Percentiles rank a stretch among this genome's conserved stretches.
These are phyloP conservation scores for Castanea crenata DNA, from an alignment of 306 rosid species.

Conservation along the genomic window DNA sequence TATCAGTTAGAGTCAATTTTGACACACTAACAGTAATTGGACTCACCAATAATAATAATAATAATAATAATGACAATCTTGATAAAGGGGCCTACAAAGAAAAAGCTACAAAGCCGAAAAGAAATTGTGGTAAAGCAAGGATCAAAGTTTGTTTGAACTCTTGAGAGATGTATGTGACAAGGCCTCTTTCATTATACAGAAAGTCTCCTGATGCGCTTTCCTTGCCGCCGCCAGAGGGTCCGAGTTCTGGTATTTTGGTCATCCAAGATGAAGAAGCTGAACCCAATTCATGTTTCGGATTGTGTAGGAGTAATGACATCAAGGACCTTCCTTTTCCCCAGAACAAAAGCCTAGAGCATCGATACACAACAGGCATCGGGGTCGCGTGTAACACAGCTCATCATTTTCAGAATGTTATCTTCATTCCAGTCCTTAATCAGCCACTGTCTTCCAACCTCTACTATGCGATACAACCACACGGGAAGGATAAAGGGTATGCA, in stretches of 20 bases:
- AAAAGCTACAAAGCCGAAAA: too few species aligned
- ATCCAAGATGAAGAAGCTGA: constrained; percentile 27
- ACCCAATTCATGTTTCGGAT: constrained; percentile 19
- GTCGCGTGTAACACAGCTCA: too few species aligned
- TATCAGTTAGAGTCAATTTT: too few species aligned
- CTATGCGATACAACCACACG: constrained; percentile 50
- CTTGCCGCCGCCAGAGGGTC: constrained; percentile 14
- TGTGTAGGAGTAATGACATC: background rate
- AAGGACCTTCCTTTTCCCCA: constrained; percentile 38
- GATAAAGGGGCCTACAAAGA: too few species aligned
- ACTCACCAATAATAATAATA: too few species aligned
- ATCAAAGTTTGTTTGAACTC: too few species aligned
- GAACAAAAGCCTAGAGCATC: constrained; percentile 26
- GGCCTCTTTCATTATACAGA: constrained; percentile 20
- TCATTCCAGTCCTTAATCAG: constrained; percentile 71
- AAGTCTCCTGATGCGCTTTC: constrained; percentile 19
- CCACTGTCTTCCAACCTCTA: constrained; percentile 64
- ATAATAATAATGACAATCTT: too few species aligned
- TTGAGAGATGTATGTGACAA: constrained; percentile 33
- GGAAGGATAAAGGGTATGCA: constrained; percentile 63
- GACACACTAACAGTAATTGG: too few species aligned
- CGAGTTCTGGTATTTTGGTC: constrained; percentile 16
- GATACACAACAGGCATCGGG: background rate
- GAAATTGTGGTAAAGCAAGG: too few species aligned
- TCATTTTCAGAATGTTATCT: constrained; percentile 20